Evolutionary conservation across 2,329 filamentous ascomycete species (phyloP).

Genomic region (Aspergillus puulaauensis): DNA sequence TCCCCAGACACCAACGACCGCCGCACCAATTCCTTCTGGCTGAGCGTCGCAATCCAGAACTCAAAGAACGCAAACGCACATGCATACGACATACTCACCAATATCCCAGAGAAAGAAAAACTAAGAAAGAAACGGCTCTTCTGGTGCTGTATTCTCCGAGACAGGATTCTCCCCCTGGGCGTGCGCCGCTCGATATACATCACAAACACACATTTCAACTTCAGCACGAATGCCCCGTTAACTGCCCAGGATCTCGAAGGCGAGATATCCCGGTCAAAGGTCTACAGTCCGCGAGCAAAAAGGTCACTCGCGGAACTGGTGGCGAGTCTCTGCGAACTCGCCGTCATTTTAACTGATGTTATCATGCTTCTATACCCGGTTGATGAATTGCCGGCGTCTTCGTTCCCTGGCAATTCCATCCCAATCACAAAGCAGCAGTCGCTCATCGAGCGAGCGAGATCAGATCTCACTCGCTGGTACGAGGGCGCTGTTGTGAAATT

Average conservation of each 20-base stretch:
- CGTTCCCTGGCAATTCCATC: too few relatives aligned
- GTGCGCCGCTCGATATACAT: neutral
- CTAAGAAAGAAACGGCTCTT: neutral
- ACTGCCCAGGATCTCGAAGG: neutral
- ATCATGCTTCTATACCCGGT: neutral
- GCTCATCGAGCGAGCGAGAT: neutral
- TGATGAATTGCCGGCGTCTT: neutral
- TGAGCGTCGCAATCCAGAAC: neutral
- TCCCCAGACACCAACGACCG: neutral
- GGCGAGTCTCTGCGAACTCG: neutral
- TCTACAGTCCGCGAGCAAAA: neutral
- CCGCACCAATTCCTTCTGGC: neutral
- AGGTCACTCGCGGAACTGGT: neutral
- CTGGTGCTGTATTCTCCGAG: neutral
- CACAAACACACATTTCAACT: neutral
- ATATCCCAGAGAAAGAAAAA: neutral
- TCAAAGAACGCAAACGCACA: neutral
- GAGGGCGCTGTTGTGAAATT: neutral
- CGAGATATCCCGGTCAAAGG: neutral
- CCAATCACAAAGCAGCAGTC: neutral
- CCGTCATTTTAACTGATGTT: neutral
- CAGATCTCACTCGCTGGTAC: neutral
- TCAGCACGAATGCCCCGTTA: neutral
- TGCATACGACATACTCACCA: neutral
- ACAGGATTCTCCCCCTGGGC: neutral